These are phyloP conservation scores for Xylaria sp. DNA, from an alignment of 2,329 filamentous ascomycete genomes.

Conservation along the genomic window DNA sequence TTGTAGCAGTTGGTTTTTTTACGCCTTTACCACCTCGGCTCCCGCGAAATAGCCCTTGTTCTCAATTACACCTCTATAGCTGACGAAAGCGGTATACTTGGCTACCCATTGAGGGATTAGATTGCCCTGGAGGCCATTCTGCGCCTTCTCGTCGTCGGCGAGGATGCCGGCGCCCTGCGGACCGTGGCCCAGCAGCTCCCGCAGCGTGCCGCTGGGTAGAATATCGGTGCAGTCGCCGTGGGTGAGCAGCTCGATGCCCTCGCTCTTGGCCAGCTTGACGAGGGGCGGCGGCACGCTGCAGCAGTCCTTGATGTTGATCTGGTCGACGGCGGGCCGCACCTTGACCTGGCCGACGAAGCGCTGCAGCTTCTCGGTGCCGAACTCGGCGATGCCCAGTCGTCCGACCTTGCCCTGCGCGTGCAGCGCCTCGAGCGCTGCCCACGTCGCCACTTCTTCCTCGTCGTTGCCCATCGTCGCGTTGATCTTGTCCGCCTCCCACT, in stretches of 20 bases:
- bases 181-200: slow-evolving; percentile 82
- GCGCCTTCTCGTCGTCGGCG: slow-evolving; percentile 64
- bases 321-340: slow-evolving; percentile 84
- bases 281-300: slow-evolving; percentile 94
- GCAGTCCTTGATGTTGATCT: slow-evolving; percentile 96
- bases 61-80: slow-evolving; percentile 93
- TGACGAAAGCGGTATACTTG: slow-evolving; percentile 96
- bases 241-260: slow-evolving; percentile 87
- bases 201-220: slow-evolving; percentile 83
- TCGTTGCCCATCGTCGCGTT: slow-evolving; percentile 72
- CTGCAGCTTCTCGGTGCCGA: slow-evolving; percentile 84
- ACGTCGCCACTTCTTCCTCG: slow-evolving; percentile 74
- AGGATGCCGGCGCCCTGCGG: slow-evolving; percentile 80
- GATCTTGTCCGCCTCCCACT: slow-evolving; percentile 75
- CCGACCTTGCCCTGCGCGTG: slow-evolving; percentile 76
- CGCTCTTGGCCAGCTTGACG: slow-evolving; percentile 82
- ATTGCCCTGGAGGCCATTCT: slow-evolving; percentile 75
- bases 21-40: slow-evolving; percentile 70
- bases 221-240: slow-evolving; percentile 96
- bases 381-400: slow-evolving; percentile 88
- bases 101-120: slow-evolving; percentile 93
- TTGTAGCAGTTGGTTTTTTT: not conserved
- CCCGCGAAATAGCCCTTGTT: slow-evolving; percentile 97
- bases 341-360: slow-evolving; percentile 77
- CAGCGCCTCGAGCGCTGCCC: slow-evolving; percentile 78